These are phyloP conservation scores for Globisporangium spiculum DNA, from an alignment of 352 stramenopile genomes.

Conservation along the genomic window DNA sequence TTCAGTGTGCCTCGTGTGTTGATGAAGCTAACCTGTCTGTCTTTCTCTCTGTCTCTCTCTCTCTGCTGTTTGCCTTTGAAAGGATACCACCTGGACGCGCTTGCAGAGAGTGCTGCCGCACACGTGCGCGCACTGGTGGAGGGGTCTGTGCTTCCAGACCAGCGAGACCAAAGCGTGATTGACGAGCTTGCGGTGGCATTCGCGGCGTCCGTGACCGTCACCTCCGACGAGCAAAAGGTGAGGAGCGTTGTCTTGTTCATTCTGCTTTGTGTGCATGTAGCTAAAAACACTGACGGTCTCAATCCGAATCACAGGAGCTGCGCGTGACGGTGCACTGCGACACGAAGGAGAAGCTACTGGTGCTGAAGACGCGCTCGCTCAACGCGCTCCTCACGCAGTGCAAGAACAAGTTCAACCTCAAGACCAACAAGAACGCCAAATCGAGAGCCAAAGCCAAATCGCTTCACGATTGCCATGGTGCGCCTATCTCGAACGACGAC, in stretches of 20 bases:
- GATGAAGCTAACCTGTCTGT: not conserved
- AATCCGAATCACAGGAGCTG: conserved; percentile 21
- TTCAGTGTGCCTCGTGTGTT: not conserved
- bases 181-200: conserved; percentile 24
- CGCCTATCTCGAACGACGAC: conserved; percentile 21
- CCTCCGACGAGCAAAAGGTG: conserved; percentile 5
- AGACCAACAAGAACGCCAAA: conserved; percentile 23
- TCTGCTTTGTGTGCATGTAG: not conserved
- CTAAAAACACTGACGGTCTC: not conserved
- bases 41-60: not conserved
- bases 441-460: conserved; percentile 1
- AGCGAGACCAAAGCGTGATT: conserved; percentile 1
- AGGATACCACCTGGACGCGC: conserved; percentile 36
- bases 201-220: conserved; percentile 19
- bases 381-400: conserved; percentile 29
- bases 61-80: not conserved
- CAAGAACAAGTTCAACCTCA: conserved; percentile 40
- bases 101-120: conserved; percentile 30
- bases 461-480: conserved; percentile 33
- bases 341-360: conserved; percentile 32
- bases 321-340: conserved; percentile 33
- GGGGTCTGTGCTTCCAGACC: conserved; percentile 10
- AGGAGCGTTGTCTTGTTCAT: not conserved
- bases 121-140: conserved; percentile 36
- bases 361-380: conserved; percentile 32